Evolutionary conservation across 2,329 filamentous ascomycete genomes (phyloP).

Genomic region (Stenocarpella maydis): DNA sequence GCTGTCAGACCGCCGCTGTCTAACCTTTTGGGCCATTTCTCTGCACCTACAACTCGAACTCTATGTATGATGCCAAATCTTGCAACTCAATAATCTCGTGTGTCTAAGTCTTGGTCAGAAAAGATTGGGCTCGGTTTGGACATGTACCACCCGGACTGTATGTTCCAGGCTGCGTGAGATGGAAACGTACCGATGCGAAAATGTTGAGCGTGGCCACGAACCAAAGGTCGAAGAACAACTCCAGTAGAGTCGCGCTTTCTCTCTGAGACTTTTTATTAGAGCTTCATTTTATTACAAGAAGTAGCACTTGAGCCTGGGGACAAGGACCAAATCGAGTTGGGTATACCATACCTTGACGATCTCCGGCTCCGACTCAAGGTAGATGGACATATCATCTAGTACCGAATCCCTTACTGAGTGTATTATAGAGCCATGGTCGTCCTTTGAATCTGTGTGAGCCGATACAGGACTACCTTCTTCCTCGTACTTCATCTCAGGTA

Average conservation of each 20-base stretch:
- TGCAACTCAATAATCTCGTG: constrained; percentile 1
- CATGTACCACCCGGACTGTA: neutral
- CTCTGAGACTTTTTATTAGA: neutral
- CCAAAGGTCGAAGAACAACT: constrained; percentile 20
- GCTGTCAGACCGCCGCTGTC: neutral
- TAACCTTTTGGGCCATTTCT: neutral
- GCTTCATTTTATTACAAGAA: neutral
- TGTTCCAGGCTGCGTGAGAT: neutral
- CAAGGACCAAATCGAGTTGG: neutral
- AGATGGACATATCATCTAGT: constrained; percentile 9
- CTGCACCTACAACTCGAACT: constrained; percentile 27
- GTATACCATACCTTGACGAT: neutral
- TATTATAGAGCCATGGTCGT: constrained; percentile 4
- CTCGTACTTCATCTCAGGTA: neutral
- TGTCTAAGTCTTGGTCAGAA: neutral
- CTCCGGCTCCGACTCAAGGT: constrained; percentile 9
- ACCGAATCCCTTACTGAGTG: neutral
- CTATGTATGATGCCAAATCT: constrained; percentile 24
- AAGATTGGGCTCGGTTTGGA: too few species aligned
- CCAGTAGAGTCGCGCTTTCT: constrained; percentile 4
- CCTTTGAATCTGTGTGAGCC: neutral
- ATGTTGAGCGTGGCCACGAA: constrained; percentile 27
- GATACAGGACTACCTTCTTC: neutral
- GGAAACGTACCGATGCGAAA: constrained; percentile 18
- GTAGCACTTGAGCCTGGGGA: neutral